phyloP scores from a whole-genome alignment of 495 filamentous ascomycete species.

The Podospora conica region DNA sequence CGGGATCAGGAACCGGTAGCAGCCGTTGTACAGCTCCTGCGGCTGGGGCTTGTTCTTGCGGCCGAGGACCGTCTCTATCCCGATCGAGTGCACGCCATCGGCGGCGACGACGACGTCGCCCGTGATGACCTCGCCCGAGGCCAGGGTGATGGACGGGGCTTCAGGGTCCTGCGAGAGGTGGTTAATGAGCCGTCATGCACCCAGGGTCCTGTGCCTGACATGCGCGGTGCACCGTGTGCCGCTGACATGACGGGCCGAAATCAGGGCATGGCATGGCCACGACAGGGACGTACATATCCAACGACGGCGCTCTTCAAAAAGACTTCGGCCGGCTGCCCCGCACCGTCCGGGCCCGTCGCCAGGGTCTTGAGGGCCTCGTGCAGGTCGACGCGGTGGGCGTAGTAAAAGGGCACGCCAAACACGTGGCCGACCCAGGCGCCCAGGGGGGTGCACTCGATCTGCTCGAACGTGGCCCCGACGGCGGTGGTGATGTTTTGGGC shows the following conservation, averaged over 20 bases:
- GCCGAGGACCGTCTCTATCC: conserved; percentile 24
- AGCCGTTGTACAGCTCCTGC: conserved; percentile 31
- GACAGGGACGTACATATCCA: conserved; percentile 21
- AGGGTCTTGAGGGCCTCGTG: conserved; percentile 38
- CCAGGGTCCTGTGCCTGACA: conserved; percentile 1
- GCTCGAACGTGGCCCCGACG: conserved; percentile 27
- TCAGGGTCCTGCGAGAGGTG: conserved; percentile 30
- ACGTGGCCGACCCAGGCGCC: conserved; percentile 8
- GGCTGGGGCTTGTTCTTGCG: conserved; percentile 18
- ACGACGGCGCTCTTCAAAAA: conserved; percentile 22
- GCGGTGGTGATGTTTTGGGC: conserved; percentile 27
- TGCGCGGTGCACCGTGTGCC: not conserved
- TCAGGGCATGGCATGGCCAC: conserved; percentile 14
- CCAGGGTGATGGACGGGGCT: conserved; percentile 31
- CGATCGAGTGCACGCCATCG: conserved; percentile 43
- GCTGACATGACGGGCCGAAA: conserved; percentile 2
- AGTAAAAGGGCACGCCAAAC: conserved; percentile 19
- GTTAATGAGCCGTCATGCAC: not conserved
- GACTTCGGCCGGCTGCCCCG: conserved; percentile 33
- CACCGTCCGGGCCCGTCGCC: conserved; percentile 30
- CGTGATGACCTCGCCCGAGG: conserved; percentile 27
- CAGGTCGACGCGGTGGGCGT: conserved; percentile 34
- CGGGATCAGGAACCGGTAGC: conserved; percentile 43
- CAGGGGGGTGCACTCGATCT: conserved; percentile 26
- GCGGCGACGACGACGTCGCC: conserved; percentile 46